phyloP scores from a whole-genome alignment of 176 grass and related monocot genomes.

The Avena sativa region DNA sequence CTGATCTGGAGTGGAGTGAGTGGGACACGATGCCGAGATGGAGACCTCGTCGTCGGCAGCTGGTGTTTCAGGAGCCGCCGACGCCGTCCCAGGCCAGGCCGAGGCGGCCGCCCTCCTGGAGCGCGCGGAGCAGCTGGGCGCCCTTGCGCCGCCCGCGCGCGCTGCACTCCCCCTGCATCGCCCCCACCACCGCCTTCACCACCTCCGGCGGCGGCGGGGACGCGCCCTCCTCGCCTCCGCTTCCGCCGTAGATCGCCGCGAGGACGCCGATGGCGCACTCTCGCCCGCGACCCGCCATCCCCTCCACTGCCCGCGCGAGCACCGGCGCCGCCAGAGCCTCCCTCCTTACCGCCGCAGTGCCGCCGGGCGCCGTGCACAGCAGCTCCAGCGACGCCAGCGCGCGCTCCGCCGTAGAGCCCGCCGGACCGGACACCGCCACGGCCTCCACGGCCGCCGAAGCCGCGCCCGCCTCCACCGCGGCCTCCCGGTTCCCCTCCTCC shows the following conservation, averaged over 20 bases:
- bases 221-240: background rate
- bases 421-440: constrained; percentile 67
- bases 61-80: constrained; percentile 45
- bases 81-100: constrained; percentile 86
- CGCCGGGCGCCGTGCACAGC: constrained; percentile 72
- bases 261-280: constrained; percentile 94
- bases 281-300: constrained; percentile 64
- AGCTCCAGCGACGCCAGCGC: constrained; percentile 91
- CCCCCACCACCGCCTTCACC: constrained; percentile 73
- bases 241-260: constrained; percentile 63
- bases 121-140: constrained; percentile 75
- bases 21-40: no score
- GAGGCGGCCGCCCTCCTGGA: constrained; percentile 77
- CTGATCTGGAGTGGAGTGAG: background rate
- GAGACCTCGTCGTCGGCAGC: background rate
- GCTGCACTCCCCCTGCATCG: constrained; percentile 95
- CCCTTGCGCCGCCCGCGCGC: constrained; percentile 80
- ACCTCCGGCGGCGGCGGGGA: constrained; percentile 67
- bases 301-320: constrained; percentile 65
- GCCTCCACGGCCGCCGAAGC: constrained; percentile 73
- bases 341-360: constrained; percentile 51
- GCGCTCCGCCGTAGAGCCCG: constrained; percentile 76
- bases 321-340: constrained; percentile 53
- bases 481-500: constrained; percentile 58
- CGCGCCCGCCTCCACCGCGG: constrained; percentile 64